Conservation (phyloP, 2,329 filamentous ascomycete genomes). For the Cadophora luteo-olivacea region DNA sequence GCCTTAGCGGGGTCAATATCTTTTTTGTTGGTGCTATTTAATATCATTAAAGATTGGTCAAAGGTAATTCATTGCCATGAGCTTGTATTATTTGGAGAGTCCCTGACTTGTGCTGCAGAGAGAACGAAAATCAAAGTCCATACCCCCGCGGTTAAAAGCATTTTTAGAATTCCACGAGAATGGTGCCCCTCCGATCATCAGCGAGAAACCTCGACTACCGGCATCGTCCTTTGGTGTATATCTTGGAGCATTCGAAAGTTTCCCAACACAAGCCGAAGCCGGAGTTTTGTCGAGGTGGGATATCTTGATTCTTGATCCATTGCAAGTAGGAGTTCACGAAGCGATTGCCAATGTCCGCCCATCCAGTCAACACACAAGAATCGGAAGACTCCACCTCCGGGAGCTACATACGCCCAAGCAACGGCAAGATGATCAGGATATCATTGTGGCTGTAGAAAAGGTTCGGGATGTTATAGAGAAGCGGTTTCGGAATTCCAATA, state of each 20-base stretch:
- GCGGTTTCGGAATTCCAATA: conserved; percentile 3
- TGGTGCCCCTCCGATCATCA: background rate
- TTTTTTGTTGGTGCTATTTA: conserved; percentile 9
- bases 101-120: background rate
- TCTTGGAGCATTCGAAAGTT: conserved; percentile 14
- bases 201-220: conserved; percentile 13
- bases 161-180: conserved; percentile 13
- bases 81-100: background rate
- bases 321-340: conserved; percentile 6
- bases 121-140: conserved; percentile 9
- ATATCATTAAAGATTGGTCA: conserved; percentile 7
- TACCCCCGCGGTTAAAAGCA: conserved; percentile 14
- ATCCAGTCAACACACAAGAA: conserved; percentile 15
- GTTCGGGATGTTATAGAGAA: conserved; percentile 18
- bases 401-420: conserved; percentile 7
- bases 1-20: conserved; percentile 13
- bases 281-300: conserved; percentile 18
- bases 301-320: conserved; percentile 15
- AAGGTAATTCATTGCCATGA: conserved; percentile 1
- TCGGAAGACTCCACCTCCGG: conserved; percentile 11
- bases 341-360: conserved; percentile 7
- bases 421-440: conserved; percentile 12
- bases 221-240: conserved; percentile 17
- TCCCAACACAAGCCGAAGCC: background rate
- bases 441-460: conserved; percentile 15